Conservation (phyloP, 2,329 filamentous ascomycete species). For the Cucurbitaria berberidis region DNA sequence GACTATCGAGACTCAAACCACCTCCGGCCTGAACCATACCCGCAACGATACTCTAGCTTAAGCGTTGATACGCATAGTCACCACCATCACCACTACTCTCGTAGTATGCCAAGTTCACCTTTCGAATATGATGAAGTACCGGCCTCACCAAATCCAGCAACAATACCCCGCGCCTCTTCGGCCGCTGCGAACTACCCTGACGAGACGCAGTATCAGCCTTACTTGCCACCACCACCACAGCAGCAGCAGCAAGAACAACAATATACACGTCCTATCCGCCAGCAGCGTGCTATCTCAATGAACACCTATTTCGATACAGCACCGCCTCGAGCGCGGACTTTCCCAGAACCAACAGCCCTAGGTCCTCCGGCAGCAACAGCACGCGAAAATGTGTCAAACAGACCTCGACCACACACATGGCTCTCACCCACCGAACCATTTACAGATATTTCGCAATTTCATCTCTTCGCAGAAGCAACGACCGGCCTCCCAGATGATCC, state of each 20-base stretch:
- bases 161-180: conserved; percentile 29
- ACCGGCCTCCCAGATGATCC: conserved; percentile 40
- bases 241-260: conserved; percentile 3
- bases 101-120: conserved; percentile 46
- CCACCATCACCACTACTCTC: conserved; percentile 32
- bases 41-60: conserved; percentile 29
- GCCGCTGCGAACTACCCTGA: conserved; percentile 26
- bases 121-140: conserved; percentile 20
- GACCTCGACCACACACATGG: conserved; percentile 43
- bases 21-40: conserved; percentile 30
- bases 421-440: conserved; percentile 45
- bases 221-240: conserved; percentile 9
- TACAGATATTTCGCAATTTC: conserved; percentile 44
- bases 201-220: conserved; percentile 20
- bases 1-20: conserved; percentile 26
- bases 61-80: conserved; percentile 28
- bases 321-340: conserved; percentile 35
- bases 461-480: conserved; percentile 50
- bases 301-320: conserved; percentile 29
- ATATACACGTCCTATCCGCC: conserved; percentile 2
- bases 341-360: conserved; percentile 29
- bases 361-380: conserved; percentile 18
- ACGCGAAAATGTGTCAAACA: conserved; percentile 22
- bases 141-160: conserved; percentile 12
- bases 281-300: conserved; percentile 22